These are phyloP conservation scores for Fusarium penzigii DNA, from an alignment of 2,329 filamentous ascomycete species.

Conservation along the genomic window DNA sequence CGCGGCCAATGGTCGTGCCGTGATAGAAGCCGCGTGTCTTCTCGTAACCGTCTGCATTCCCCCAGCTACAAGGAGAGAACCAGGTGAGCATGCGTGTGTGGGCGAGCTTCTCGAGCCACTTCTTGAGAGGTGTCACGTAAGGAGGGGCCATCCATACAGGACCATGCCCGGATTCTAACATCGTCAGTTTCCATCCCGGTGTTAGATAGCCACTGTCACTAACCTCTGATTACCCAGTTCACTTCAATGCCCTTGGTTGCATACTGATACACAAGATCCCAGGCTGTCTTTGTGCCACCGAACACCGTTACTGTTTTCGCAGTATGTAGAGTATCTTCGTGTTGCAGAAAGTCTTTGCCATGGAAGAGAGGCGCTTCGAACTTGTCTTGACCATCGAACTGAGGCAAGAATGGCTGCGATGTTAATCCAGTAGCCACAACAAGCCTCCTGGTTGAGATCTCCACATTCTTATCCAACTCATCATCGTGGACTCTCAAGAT, in stretches of 20 bases:
- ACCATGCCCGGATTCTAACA: constrained; percentile 46
- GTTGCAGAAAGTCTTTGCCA: constrained; percentile 44
- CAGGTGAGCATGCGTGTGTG: constrained; percentile 60
- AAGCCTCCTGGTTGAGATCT: constrained; percentile 46
- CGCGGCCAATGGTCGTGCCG: constrained; percentile 49
- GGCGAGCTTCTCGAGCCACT: constrained; percentile 59
- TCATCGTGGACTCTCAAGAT: constrained; percentile 16
- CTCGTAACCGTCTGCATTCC: constrained; percentile 53
- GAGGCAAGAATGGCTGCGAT: constrained; percentile 47
- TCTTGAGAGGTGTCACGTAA: constrained; percentile 63
- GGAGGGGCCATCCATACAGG: constrained; percentile 56
- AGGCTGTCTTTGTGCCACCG: constrained; percentile 65
- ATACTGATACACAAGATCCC: constrained; percentile 65
- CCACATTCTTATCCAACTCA: constrained; percentile 15
- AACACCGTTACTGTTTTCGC: constrained; percentile 55
- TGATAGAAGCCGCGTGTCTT: constrained; percentile 51
- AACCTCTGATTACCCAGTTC: constrained; percentile 60
- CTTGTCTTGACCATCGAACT: constrained; percentile 45
- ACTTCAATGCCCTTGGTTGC: constrained; percentile 56
- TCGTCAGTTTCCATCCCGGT: constrained; percentile 13
- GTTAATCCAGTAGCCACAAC: constrained; percentile 59
- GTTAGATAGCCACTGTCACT: constrained; percentile 1
- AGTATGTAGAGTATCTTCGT: constrained; percentile 42
- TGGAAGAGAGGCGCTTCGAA: constrained; percentile 54
- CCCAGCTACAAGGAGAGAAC: constrained; percentile 68